Evolutionary conservation across 768 basidiomycete genomes (phyloP), one percentile per base, ranked within the genome.

Genomic region (Pleurotus ostreatus): DNA sequence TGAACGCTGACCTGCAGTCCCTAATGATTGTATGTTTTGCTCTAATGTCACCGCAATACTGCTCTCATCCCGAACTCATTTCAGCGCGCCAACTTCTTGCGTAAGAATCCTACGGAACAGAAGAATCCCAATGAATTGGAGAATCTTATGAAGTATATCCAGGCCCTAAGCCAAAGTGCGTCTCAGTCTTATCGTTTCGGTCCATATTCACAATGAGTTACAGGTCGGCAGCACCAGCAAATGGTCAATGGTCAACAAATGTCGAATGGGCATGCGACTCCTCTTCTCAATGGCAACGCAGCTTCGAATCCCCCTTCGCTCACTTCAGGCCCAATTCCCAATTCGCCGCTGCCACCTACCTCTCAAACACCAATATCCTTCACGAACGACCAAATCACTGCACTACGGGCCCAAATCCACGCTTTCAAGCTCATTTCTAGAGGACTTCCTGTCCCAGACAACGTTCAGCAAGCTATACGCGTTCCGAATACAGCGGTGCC

Each of bases 351-450:
- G 39, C 82, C 82, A 11, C 68, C 75, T 16, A 74, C 80, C n/a
- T 80, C 87, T 2, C 77, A 82, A 25, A 86, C 88, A 0, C 88
- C 90, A 39, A 83, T 92, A 26, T 87, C 88, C 4, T 93, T 95
- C 65, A 86, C 89, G 3, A 73, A 67, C 0, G 86, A 89, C 57
- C 92, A 92, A 63, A 84, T 92, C 46, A 77, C 74, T 56, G 81
- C 86, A 8, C 78, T 94, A n/a, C 81, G 88, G 12, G 84, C 88
- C 0, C 92, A 94, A 62, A 92, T 94, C 13, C 80, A 86, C 48
- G 91, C 92, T 3, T 93, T 86, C 74, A 90, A 87, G 65, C 78
- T 84, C 59, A 75, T 94, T 61, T 74, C 75, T 13, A 79, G 85
- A 20, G 83, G 85, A 18, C 66, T 83, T 6, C 82, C 88, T 13